phyloP scores from a whole-genome alignment of 2,329 filamentous ascomycete species.

The Ceratocystis eucalypticola region DNA sequence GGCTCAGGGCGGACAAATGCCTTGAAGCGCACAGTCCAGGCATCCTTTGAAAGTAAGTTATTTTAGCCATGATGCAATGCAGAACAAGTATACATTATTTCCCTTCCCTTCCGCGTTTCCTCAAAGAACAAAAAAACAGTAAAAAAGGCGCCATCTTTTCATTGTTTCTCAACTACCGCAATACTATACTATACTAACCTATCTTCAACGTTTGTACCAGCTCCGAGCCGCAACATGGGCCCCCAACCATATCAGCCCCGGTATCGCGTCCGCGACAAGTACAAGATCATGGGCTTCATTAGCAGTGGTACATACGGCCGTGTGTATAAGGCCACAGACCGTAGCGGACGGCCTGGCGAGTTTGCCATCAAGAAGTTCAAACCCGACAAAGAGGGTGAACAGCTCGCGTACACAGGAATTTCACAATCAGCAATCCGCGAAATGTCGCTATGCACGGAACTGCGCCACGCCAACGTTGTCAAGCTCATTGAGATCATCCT shows the following conservation, averaged over 20 bases:
- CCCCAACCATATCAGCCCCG: constrained; percentile 50
- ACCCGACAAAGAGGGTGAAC: constrained; percentile 94
- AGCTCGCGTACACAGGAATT: constrained; percentile 88
- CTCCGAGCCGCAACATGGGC: constrained; percentile 15
- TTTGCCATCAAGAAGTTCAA: constrained; percentile 99
- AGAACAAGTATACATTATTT: too few species aligned
- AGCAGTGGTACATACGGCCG: constrained; percentile 95
- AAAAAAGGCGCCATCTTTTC: too few species aligned
- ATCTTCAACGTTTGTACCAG: neutral
- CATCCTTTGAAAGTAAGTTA: constrained; percentile 30
- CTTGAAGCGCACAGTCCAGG: constrained; percentile 37
- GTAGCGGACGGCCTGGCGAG: constrained; percentile 54
- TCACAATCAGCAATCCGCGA: constrained; percentile 94
- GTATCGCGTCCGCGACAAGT: constrained; percentile 79
- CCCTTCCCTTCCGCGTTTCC: too few species aligned
- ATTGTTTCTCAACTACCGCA: neutral
- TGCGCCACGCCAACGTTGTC: constrained; percentile 80
- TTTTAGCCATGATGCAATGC: neutral
- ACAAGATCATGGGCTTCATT: constrained; percentile 96
- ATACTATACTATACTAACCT: neutral
- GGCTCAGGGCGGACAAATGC: constrained; percentile 35
- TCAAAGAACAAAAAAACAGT: too few species aligned
- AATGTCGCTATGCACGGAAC: constrained; percentile 91
- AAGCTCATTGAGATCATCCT: constrained; percentile 88
- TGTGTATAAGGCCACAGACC: constrained; percentile 85